phyloP scores from a whole-genome alignment of 805 yeast genomes.

The Lachancea quebecensis region DNA sequence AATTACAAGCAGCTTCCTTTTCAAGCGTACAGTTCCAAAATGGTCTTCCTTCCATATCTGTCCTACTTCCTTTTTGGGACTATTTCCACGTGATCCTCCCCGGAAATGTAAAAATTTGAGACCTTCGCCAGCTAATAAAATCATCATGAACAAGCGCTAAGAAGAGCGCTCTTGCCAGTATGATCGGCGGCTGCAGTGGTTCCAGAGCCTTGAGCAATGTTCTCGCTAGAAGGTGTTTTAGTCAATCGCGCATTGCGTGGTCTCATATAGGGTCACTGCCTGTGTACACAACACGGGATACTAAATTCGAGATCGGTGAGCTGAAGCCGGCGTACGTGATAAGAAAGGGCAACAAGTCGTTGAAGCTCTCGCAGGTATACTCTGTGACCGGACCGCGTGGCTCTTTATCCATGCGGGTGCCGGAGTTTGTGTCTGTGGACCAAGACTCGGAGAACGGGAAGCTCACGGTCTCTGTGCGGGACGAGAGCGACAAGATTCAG shows the following conservation, averaged over 20 bases:
- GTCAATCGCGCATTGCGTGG: constrained; percentile 5
- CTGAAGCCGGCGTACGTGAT: constrained; percentile 48
- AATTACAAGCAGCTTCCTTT: no score
- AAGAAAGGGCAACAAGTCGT: constrained; percentile 57
- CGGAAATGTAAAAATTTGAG: no score
- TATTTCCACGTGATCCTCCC: no score
- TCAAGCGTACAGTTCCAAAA: no score
- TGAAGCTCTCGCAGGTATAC: constrained; percentile 51
- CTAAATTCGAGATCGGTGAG: constrained; percentile 37
- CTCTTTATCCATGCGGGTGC: constrained; percentile 51
- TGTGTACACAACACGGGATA: constrained; percentile 58
- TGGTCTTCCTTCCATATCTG: no score
- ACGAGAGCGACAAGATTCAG: constrained; percentile 56
- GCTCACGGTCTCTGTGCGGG: constrained; percentile 49
- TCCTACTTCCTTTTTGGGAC: no score
- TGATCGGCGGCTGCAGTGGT: background rate
- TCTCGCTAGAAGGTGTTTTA: constrained; percentile 1
- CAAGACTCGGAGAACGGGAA: constrained; percentile 26
- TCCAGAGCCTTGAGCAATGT: background rate
- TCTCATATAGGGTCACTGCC: constrained; percentile 83
- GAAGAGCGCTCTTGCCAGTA: background rate
- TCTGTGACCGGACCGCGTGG: constrained; percentile 78
- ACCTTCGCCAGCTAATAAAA: background rate
- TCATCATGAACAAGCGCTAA: background rate
- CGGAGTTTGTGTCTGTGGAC: constrained; percentile 56